phyloP scores from a whole-genome alignment of 305 asterid species.

The Rubia tinctorum region DNA sequence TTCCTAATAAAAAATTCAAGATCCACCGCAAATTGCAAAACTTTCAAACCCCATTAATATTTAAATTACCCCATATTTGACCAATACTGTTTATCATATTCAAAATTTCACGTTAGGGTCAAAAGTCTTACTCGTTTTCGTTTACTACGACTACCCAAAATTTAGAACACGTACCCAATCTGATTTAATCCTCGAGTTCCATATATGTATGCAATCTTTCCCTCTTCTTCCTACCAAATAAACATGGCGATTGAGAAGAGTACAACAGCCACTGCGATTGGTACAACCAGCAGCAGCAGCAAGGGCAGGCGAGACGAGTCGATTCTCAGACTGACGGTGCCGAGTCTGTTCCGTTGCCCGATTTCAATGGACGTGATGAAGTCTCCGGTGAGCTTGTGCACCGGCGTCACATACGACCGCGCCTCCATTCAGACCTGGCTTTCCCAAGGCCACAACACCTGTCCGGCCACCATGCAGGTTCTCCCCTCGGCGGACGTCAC shows the following conservation, averaged over 20 bases:
- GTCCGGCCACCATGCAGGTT: constrained; percentile 92
- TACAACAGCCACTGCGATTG: constrained; percentile 5
- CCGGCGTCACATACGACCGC: constrained; percentile 96
- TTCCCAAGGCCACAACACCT: constrained; percentile 79
- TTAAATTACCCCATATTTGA: background rate
- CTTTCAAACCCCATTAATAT: constrained; percentile 1
- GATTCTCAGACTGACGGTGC: constrained; percentile 53
- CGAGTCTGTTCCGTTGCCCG: constrained; percentile 82
- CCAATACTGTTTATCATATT: background rate
- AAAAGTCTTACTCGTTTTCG: constrained; percentile 10
- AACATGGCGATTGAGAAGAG: constrained; percentile 9
- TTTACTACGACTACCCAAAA: background rate
- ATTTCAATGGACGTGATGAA: constrained; percentile 95
- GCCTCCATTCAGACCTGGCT: constrained; percentile 84
- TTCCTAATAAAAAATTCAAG: background rate
- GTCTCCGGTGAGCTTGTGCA: constrained; percentile 88
- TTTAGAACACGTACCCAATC: constrained; percentile 49
- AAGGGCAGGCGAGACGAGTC: constrained; percentile 43
- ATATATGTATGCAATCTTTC: background rate
- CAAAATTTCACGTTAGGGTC: constrained; percentile 6
- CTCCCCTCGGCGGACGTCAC: constrained; percentile 66
- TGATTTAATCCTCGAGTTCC: background rate
- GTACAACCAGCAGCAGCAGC: constrained; percentile 30
- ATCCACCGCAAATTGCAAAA: background rate
- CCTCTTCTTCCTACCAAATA: background rate